Conservation (phyloP, 2,329 filamentous ascomycete species). For the Tolypocladium cylindrosporum region DNA sequence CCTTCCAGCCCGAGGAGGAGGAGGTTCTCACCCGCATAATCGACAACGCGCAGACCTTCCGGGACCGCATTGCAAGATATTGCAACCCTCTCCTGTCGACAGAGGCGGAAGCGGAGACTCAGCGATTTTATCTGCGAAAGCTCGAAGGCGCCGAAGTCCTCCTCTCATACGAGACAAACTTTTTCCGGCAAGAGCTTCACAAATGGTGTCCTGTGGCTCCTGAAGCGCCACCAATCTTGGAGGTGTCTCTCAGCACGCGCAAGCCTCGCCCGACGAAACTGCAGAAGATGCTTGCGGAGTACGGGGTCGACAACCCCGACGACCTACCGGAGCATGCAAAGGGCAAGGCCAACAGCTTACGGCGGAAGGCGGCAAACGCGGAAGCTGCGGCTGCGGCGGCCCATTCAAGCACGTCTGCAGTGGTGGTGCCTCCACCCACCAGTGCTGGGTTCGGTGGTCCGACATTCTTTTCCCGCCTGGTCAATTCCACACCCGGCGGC, state of each 20-base stretch:
- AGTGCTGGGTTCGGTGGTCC: conserved; percentile 14
- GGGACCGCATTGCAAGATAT: conserved; percentile 68
- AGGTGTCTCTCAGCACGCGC: conserved; percentile 80
- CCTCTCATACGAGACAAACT: conserved; percentile 89
- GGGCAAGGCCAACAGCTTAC: conserved; percentile 64
- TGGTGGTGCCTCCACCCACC: conserved; percentile 10
- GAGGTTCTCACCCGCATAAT: conserved; percentile 79
- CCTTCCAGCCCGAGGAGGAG: conserved; percentile 95
- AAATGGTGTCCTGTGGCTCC: conserved; percentile 89
- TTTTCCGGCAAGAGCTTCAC: conserved; percentile 90
- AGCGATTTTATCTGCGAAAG: conserved; percentile 93
- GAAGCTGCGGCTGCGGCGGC: conserved; percentile 36
- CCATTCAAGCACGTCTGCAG: conserved; percentile 3
- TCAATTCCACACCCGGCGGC: conserved; percentile 7
- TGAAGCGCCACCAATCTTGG: conserved; percentile 72
- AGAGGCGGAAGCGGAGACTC: conserved; percentile 75
- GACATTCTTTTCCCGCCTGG: conserved; percentile 12
- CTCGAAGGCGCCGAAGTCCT: conserved; percentile 95
- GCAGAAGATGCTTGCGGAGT: conserved; percentile 83
- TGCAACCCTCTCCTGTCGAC: conserved; percentile 76
- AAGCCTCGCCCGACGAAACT: conserved; percentile 95
- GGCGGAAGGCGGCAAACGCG: conserved; percentile 58
- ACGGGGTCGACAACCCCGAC: conserved; percentile 83
- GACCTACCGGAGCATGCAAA: conserved; percentile 77
- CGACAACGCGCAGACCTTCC: conserved; percentile 73